A percentile compares a stretch with the other conserved stretches of the same genome.
Conservation (phyloP, 352 stramenopile species). For the Phytopythium aichiense region DNA sequence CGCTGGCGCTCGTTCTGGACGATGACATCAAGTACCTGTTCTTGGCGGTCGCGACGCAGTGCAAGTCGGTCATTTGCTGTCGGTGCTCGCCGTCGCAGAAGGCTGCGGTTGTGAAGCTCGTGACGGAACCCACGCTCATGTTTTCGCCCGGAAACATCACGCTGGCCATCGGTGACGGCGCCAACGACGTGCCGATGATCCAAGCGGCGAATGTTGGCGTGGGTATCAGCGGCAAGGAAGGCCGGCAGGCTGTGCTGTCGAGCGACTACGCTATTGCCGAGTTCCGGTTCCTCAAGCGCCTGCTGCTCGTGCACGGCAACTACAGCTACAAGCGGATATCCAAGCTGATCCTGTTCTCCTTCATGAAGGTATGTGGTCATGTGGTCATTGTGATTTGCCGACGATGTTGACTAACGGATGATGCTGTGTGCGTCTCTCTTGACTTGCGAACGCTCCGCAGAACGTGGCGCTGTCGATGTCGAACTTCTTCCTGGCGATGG, state of each 20-base stretch:
- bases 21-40: slow-evolving; percentile 90
- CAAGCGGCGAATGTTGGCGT: slow-evolving; percentile 83
- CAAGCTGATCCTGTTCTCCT: slow-evolving; percentile 87
- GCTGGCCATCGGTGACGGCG: slow-evolving; percentile 79
- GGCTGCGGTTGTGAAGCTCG: slow-evolving; percentile 79
- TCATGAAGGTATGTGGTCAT: slow-evolving; percentile 55
- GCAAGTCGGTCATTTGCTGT: slow-evolving; percentile 88
- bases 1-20: slow-evolving; percentile 73
- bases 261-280: slow-evolving; percentile 85
- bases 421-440: neutral
- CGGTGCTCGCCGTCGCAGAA: slow-evolving; percentile 84
- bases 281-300: slow-evolving; percentile 78
- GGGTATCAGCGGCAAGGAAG: slow-evolving; percentile 85
- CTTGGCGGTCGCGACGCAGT: slow-evolving; percentile 81
- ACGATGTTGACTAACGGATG: neutral
- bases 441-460: neutral
- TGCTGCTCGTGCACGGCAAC: slow-evolving; percentile 84
- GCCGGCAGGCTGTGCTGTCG: slow-evolving; percentile 77
- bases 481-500: slow-evolving; percentile 80
- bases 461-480: slow-evolving; percentile 83
- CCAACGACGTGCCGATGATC: slow-evolving; percentile 89
- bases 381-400: neutral
- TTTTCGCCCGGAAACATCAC: slow-evolving; percentile 88
- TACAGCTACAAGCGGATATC: slow-evolving; percentile 91
- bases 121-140: slow-evolving; percentile 85